A percentile compares a stretch with the other conserved stretches of the same genome.
These are phyloP conservation scores for Fonsecaea nubica DNA, from an alignment of 2,329 filamentous ascomycete genomes.

Conservation along the genomic window DNA sequence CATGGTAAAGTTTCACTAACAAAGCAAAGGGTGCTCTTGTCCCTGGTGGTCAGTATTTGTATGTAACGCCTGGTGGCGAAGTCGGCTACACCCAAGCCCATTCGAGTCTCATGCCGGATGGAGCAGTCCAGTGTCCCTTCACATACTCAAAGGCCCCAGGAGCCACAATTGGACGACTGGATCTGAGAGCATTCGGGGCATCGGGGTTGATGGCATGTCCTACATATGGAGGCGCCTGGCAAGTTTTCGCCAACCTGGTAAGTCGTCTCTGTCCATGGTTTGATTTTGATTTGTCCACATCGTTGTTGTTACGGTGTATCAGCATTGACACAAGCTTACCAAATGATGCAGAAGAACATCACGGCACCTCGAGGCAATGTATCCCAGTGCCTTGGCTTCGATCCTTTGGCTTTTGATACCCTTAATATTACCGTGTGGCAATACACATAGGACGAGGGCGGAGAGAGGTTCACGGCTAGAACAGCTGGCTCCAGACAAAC, in stretches of 20 bases:
- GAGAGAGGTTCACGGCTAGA: background rate
- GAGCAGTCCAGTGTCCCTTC: slow-evolving; percentile 61
- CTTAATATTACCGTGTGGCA: slow-evolving; percentile 48
- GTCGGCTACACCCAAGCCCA: slow-evolving; percentile 65
- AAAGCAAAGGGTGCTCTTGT: slow-evolving; percentile 56
- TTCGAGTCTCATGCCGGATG: slow-evolving; percentile 59
- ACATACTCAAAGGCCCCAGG: slow-evolving; percentile 43
- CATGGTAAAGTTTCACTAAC: slow-evolving; percentile 13
- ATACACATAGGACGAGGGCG: slow-evolving; percentile 44
- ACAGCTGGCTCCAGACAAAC: background rate
- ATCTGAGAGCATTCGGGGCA: slow-evolving; percentile 43
- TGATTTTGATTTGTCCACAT: background rate
- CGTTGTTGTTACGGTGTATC: background rate
- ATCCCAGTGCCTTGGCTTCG: slow-evolving; percentile 50
- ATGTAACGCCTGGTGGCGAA: slow-evolving; percentile 61
- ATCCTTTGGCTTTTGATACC: slow-evolving; percentile 45
- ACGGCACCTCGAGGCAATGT: slow-evolving; percentile 50
- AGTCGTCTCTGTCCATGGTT: background rate
- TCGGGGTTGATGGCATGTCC: slow-evolving; percentile 56
- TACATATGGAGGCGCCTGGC: slow-evolving; percentile 43
- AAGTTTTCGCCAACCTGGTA: slow-evolving; percentile 51
- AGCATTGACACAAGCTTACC: background rate
- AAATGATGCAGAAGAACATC: slow-evolving; percentile 42
- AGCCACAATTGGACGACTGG: slow-evolving; percentile 42
- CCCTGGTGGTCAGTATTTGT: slow-evolving; percentile 69